These are phyloP conservation scores for Nicotiana tomentosiformis DNA, from an alignment of 257 asterid species.

Conservation along the genomic window DNA sequence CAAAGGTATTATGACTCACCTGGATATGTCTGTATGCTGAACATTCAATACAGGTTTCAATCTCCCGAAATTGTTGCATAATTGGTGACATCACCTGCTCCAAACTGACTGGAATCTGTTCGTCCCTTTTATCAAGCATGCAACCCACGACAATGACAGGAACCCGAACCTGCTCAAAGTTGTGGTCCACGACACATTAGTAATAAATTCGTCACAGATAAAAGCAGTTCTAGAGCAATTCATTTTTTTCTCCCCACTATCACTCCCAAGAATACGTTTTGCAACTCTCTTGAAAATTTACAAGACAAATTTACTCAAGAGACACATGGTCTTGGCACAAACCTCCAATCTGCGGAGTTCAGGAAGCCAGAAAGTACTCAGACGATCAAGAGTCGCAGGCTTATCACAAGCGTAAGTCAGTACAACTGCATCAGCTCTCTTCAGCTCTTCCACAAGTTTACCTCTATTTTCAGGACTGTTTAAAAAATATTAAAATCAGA, in stretches of 20 bases:
- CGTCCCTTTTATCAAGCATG: constrained; percentile 90
- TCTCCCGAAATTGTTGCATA: constrained; percentile 98
- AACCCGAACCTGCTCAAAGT: constrained; percentile 63
- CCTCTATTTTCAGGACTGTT: constrained; percentile 70
- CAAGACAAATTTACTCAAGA: neutral
- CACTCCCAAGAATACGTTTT: neutral
- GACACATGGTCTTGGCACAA: constrained; percentile 10
- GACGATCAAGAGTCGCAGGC: constrained; percentile 79
- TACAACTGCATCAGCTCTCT: constrained; percentile 79
- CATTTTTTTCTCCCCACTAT: neutral
- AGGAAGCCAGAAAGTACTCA: constrained; percentile 98
- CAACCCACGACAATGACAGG: constrained; percentile 99
- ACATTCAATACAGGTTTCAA: constrained; percentile 97
- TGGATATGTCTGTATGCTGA: constrained; percentile 76
- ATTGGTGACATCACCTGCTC: constrained; percentile 98
- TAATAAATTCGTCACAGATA: neutral
- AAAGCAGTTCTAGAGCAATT: neutral
- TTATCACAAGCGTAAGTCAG: constrained; percentile 92
- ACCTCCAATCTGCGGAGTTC: constrained; percentile 92
- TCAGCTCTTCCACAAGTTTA: constrained; percentile 72
- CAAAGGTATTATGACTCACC: constrained; percentile 28
- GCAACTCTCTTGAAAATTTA: neutral
- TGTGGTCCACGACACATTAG: neutral
- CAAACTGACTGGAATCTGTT: constrained; percentile 58
- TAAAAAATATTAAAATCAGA: constrained; percentile 1